These are phyloP conservation scores for Candida xyloterini DNA, from an alignment of 805 yeast genomes.

Conservation along the genomic window DNA sequence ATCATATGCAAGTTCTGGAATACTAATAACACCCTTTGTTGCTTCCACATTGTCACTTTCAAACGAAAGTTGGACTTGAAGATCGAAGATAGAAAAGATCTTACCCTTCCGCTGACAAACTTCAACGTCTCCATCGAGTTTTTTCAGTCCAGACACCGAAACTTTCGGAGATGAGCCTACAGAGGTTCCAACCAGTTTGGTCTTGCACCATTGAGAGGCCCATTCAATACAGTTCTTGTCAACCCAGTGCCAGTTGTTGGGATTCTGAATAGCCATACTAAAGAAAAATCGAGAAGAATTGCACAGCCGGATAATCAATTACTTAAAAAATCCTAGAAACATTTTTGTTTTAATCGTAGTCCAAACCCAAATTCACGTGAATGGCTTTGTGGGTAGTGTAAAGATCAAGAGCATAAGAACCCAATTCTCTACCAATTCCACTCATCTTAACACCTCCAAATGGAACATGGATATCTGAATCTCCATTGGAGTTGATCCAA, in stretches of 20 bases:
- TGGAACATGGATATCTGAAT: constrained; percentile 54
- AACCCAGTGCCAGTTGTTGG: constrained; percentile 99
- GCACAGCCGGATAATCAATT: neutral
- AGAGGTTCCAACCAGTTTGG: constrained; percentile 51
- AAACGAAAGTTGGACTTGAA: constrained; percentile 62
- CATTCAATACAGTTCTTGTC: constrained; percentile 94
- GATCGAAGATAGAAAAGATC: constrained; percentile 86
- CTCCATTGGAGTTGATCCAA: constrained; percentile 60
- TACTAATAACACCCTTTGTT: constrained; percentile 63
- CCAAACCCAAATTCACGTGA: constrained; percentile 56
- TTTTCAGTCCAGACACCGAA: constrained; percentile 44
- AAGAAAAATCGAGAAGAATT: constrained; percentile 10
- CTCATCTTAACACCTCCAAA: constrained; percentile 69
- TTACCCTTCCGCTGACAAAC: constrained; percentile 97
- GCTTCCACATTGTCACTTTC: constrained; percentile 39
- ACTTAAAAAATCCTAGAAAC: neutral
- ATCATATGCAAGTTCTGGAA: constrained; percentile 95
- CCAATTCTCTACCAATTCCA: constrained; percentile 68
- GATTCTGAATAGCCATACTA: constrained; percentile 89
- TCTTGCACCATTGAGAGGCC: constrained; percentile 74
- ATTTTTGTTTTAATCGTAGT: neutral
- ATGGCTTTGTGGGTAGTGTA: constrained; percentile 67
- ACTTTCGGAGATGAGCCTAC: constrained; percentile 36
- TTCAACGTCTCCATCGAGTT: constrained; percentile 92
- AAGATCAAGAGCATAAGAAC: constrained; percentile 58